Evolutionary conservation across 495 filamentous ascomycete genomes (phyloP).

Genomic region (Neurospora cerealis): DNA sequence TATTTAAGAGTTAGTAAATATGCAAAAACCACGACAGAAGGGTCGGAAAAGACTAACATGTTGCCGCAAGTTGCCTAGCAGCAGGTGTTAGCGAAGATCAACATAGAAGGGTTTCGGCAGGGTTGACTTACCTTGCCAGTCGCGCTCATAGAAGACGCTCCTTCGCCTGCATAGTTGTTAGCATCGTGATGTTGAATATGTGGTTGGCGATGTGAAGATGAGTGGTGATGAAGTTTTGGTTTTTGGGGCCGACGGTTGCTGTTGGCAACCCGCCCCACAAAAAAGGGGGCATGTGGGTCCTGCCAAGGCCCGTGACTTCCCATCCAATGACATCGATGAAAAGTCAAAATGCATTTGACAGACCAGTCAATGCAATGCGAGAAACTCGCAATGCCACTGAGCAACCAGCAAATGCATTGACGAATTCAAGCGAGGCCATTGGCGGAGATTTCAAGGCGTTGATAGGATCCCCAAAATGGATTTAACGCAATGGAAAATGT

Average conservation of each 20-base stretch:
- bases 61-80: slow-evolving; percentile 53
- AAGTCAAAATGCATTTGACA: background rate
- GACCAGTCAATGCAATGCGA: background rate
- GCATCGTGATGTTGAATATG: background rate
- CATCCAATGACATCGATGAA: background rate
- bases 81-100: background rate
- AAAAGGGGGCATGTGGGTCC: background rate
- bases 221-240: slow-evolving; percentile 13
- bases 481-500: slow-evolving; percentile 8
- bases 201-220: slow-evolving; percentile 13
- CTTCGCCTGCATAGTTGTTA: slow-evolving; percentile 42
- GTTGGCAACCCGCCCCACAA: background rate
- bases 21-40: background rate
- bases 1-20: slow-evolving; percentile 34
- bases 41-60: slow-evolving; percentile 29
- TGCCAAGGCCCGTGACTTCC: background rate
- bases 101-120: background rate
- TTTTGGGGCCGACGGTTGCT: background rate
- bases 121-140: slow-evolving; percentile 42
- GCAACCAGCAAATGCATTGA: background rate
- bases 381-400: background rate
- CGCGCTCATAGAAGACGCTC: slow-evolving; percentile 44
- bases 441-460: background rate
- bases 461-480: background rate
- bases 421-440: background rate